Evolutionary conservation across 306 rosid species (phyloP), one percentile per base, ranked within the genome.

Genomic region (Prunus davidiana): DNA sequence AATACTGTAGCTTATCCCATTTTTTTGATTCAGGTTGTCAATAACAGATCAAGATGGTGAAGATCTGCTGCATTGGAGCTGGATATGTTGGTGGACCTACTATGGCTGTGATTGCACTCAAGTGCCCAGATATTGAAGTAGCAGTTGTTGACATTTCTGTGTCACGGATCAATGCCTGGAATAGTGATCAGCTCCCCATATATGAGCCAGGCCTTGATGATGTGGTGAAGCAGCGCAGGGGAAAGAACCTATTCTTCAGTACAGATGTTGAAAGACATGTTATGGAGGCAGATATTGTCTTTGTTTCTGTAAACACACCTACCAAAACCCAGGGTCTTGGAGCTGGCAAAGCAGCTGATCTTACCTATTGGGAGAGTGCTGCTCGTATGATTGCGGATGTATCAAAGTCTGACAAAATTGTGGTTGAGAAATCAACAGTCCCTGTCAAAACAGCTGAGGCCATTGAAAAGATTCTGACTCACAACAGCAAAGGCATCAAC

Each of bases 381-480:
- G 98, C 98, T 63, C 83, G 98, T 30, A 93, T 91, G 98, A 93
- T 93, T 41, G 98, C 98, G 2, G 98, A 93, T 78, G 97, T 93
- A 6, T 91, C 98, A 0, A 93, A 88, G 84, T 91, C 95, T 0
- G 93, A 91, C 81, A 93, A 93, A 66, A 93, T 93, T 24, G 98
- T 93, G 62, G 98, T 93, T 24, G 98, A 93, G 68, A 93, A 93
- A 76, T 93, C 97, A 38, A 93, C 98, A 2, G 98, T 93, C 61
- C 98, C 98, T 10, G 97, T 93, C 72, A 93, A 93, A 82, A 93
- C 98, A 11, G 98, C 98, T 0, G 98, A 93, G 88, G 98, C 96
- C 61, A 93, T 93, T 64, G 98, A 93, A 68, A 93, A 89, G 88
- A 93, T 93, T 77, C 80, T 93, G 74, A 82, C 93, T 51, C 98